Conservation (phyloP, 768 basidiomycete genomes). For the Calocybe gangraenosa region DNA sequence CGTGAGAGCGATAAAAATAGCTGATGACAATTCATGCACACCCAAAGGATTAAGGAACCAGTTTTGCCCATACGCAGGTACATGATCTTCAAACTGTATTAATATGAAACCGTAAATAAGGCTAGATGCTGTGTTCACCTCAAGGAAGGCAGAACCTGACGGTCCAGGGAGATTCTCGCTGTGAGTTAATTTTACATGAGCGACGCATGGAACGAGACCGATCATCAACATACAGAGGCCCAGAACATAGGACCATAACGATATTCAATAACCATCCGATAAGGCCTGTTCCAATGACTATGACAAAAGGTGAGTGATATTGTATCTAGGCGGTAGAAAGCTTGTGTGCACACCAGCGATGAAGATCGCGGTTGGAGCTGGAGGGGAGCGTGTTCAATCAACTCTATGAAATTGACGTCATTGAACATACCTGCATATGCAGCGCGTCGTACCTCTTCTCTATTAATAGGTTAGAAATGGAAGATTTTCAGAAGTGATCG, state of each 20-base stretch:
- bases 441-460: slow-evolving; percentile 77
- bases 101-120: background rate
- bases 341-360: slow-evolving; percentile 19
- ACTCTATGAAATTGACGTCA: background rate
- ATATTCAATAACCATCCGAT: slow-evolving; percentile 89
- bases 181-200: slow-evolving; percentile 12
- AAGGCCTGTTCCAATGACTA: slow-evolving; percentile 70
- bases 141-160: slow-evolving; percentile 69
- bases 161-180: slow-evolving; percentile 65
- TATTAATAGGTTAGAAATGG: slow-evolving; percentile 21
- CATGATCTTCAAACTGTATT: slow-evolving; percentile 54
- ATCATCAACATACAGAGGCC: slow-evolving; percentile 50
- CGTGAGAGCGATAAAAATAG: no score
- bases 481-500: background rate
- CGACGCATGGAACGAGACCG: background rate
- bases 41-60: slow-evolving; percentile 78
- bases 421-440: slow-evolving; percentile 60
- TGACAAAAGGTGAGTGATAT: no score
- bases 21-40: no score
- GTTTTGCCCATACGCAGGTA: slow-evolving; percentile 68
- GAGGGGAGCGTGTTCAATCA: background rate
- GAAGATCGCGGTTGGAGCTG: slow-evolving; percentile 26
- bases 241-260: slow-evolving; percentile 80
- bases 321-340: no score
- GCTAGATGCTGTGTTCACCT: slow-evolving; percentile 29